Evolutionary conservation across 192 early-diverging fungal species (phyloP).

Genomic region (Oehlia diaphana): DNA sequence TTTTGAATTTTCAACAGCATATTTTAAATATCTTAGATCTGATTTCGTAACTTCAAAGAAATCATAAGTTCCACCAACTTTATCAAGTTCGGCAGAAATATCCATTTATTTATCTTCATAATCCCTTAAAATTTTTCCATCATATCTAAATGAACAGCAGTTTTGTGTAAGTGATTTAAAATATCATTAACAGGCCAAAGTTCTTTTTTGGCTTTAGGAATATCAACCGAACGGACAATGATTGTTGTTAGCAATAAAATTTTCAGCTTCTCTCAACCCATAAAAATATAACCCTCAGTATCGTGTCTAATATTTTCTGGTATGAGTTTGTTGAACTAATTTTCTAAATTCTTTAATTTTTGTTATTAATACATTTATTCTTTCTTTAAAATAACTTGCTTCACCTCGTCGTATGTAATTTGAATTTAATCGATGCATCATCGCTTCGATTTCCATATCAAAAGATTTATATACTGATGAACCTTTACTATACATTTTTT

Average conservation of each 20-base stretch:
- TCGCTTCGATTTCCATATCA: conserved; percentile 2
- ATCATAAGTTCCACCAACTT: not conserved
- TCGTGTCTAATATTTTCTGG: not conserved
- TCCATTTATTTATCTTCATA: conserved; percentile 16
- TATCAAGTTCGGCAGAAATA: not conserved
- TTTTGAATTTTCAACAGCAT: not conserved
- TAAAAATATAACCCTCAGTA: not conserved
- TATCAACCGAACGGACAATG: not conserved
- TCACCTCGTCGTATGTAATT: not conserved
- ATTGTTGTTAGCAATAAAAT: not conserved
- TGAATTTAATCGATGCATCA: conserved; percentile 6
- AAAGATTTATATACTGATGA: conserved; percentile 15
- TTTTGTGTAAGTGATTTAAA: not conserved
- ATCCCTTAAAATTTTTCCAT: not conserved
- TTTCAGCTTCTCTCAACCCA: conserved; percentile 19
- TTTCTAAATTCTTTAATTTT: conserved; percentile 9
- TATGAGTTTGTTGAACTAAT: not conserved
- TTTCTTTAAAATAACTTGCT: conserved; percentile 3
- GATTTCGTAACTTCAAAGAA: not conserved
- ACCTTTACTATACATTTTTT: conserved; percentile 14
- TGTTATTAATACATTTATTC: not conserved
- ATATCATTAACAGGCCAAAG: not conserved
- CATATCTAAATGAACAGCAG: not conserved
- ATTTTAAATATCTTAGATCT: conserved; percentile 7
- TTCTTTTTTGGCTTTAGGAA: not conserved